Percentiles rank a stretch among this genome's conserved stretches.
phyloP scores from a whole-genome alignment of 495 filamentous ascomycete genomes.

The Aspergillus sclerotiicarbonarius region DNA sequence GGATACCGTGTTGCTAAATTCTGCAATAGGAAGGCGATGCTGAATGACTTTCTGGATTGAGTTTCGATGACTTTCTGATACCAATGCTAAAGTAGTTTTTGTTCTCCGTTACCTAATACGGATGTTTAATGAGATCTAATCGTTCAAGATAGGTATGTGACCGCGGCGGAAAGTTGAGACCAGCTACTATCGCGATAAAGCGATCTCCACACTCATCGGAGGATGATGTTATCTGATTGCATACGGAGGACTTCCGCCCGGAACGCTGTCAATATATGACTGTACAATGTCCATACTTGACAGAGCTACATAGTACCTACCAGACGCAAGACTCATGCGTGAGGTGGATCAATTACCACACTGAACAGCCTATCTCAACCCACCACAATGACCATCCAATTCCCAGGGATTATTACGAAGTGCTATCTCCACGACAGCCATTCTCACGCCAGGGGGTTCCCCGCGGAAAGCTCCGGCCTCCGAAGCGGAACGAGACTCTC shows the following conservation, averaged over 20 bases:
- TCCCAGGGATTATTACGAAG: background rate
- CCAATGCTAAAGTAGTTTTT: no score
- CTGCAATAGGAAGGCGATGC: background rate
- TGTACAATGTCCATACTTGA: background rate
- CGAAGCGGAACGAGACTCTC: background rate
- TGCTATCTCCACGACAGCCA: background rate
- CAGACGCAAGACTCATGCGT: no score
- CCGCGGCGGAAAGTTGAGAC: background rate
- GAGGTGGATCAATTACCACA: no score
- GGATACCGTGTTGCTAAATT: background rate
- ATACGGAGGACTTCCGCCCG: background rate
- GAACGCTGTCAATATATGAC: background rate
- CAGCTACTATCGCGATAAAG: background rate
- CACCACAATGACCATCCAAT: no score
- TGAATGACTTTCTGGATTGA: background rate
- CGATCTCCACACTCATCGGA: background rate
- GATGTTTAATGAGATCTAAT: background rate
- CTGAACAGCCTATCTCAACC: no score
- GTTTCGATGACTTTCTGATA: background rate
- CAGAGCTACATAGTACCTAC: no score
- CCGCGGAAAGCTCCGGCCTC: slow-evolving; percentile 5
- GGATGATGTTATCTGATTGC: background rate
- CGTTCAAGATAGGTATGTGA: background rate
- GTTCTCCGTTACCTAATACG: background rate
- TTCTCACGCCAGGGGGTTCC: background rate